Evolutionary conservation across 768 basidiomycete genomes (phyloP).

Genomic region (Suillus americanus): DNA sequence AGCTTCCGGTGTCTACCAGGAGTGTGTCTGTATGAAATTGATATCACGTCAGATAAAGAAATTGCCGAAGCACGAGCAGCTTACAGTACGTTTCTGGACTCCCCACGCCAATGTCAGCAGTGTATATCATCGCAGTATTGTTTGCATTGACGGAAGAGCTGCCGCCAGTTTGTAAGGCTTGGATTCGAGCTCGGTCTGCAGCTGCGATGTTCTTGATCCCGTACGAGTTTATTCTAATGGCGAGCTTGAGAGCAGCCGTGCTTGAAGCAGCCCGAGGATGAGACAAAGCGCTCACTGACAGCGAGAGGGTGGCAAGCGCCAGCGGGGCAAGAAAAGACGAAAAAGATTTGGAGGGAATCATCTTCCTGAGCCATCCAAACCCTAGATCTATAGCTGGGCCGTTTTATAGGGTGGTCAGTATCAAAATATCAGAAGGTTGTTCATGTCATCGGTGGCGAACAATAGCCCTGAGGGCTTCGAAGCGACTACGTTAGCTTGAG

Average conservation of each 20-base stretch:
- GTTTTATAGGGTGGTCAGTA: neutral
- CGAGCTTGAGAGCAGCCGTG: constrained; percentile 2
- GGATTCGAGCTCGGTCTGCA: constrained; percentile 7
- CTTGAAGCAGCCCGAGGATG: neutral
- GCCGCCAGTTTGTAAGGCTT: neutral
- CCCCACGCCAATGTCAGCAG: constrained; percentile 15
- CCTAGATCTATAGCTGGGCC: too few relatives aligned
- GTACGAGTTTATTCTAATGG: constrained; percentile 4
- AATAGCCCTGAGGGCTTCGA: neutral
- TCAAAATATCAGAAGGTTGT: neutral
- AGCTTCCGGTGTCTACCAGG: constrained; percentile 30
- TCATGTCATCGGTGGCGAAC: neutral
- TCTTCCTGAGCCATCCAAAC: neutral
- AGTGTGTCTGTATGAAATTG: constrained; percentile 14
- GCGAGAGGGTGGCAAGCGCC: constrained; percentile 1
- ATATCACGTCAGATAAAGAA: neutral
- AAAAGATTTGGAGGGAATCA: constrained; percentile 8
- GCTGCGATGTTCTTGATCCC: constrained; percentile 1
- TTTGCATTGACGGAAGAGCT: constrained; percentile 14
- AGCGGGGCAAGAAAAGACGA: constrained; percentile 2
- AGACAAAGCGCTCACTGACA: constrained; percentile 1
- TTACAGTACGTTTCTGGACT: constrained; percentile 15
- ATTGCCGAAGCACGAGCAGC: neutral
- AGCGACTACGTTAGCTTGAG: neutral
- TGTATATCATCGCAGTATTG: constrained; percentile 12